These are phyloP conservation scores for Pterulicium gracile DNA, from an alignment of 1,284 basidiomycete genomes.

Conservation along the genomic window DNA sequence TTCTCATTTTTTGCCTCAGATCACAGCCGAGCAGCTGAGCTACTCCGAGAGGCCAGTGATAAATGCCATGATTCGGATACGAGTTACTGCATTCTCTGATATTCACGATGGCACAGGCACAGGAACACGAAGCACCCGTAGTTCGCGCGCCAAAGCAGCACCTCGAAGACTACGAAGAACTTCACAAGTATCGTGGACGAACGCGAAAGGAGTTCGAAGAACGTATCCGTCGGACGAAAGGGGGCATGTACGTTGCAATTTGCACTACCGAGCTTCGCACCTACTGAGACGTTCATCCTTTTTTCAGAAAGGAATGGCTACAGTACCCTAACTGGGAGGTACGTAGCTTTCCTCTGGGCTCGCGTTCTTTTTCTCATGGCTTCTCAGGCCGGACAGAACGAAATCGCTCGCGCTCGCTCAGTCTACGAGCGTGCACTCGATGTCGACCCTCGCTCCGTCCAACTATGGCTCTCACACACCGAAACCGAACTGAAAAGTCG, in stretches of 20 bases:
- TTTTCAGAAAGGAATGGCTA: constrained; percentile 63
- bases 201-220: constrained; percentile 98
- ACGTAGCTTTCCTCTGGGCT: constrained; percentile 12
- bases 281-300: constrained; percentile 8
- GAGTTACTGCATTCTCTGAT: not conserved
- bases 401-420: constrained; percentile 86
- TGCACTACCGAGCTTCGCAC: not conserved
- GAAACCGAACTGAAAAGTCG: constrained; percentile 97
- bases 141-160: constrained; percentile 87
- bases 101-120: constrained; percentile 43
- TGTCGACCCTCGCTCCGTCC: constrained; percentile 81
- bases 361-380: constrained; percentile 10
- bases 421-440: constrained; percentile 96
- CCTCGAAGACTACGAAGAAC: constrained; percentile 95
- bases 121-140: constrained; percentile 91
- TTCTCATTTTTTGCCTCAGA: constrained; percentile 35
- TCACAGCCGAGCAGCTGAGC: constrained; percentile 98
- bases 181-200: constrained; percentile 89
- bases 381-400: constrained; percentile 86
- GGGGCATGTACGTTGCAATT: constrained; percentile 54
- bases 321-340: constrained; percentile 81
- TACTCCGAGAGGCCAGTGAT: constrained; percentile 75
- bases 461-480: constrained; percentile 94
- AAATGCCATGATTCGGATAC: too few relatives aligned
- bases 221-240: constrained; percentile 81